Base-by-base conservation (phyloP, 2,329 filamentous ascomycete genomes). In the Penicillium sp. region DNA sequence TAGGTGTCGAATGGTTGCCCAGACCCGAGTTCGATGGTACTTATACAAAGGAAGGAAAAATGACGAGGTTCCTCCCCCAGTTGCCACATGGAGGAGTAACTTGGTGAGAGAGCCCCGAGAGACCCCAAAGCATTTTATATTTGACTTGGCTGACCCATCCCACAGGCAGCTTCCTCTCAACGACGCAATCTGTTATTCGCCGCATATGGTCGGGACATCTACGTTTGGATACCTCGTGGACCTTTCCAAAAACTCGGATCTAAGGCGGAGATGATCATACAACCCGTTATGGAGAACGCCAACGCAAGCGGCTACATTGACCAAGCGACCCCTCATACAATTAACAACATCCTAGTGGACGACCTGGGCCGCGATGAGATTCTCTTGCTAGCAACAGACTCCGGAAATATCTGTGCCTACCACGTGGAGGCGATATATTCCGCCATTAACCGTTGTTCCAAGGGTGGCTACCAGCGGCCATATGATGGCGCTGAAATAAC, bases 361-460 rank as follows among this genome's bases (percentile, higher is more conserved):
- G 77, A 84, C 32, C 66, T 91, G 9, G 87, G 87, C 0, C 67
- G 74, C 5, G 71, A 84, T 35, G 87, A 93, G 62, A 76, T 89
- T 19, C 51, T 91, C 4, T 62, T 87, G 3, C 67, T 82, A 29
- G 77, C 73, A 23, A 87, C 79, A 42, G 87, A 91, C 52, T 84
- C 88, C 46, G 87, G 87, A 5, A 86, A 91, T 57, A 77, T 89
- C 2, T 70, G 80, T 32, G 84, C 78, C 5, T 90, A 86, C 61
- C 81, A 84, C 56, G 83, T 80, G 1, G 73, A 74, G 33, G 68
- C 65, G 3, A 70, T 77, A 6, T 65, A 60, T 19, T 66, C 70
- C 9, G 70, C 67, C 26, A 63, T 83, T 26, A 62, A 67, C 23
- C 58, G 60, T 32, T 51, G 48, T 9, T 34, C 39, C 3, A 47